Base-by-base conservation (phyloP, 1,284 basidiomycete species). In the Boletellus deceptivus region DNA sequence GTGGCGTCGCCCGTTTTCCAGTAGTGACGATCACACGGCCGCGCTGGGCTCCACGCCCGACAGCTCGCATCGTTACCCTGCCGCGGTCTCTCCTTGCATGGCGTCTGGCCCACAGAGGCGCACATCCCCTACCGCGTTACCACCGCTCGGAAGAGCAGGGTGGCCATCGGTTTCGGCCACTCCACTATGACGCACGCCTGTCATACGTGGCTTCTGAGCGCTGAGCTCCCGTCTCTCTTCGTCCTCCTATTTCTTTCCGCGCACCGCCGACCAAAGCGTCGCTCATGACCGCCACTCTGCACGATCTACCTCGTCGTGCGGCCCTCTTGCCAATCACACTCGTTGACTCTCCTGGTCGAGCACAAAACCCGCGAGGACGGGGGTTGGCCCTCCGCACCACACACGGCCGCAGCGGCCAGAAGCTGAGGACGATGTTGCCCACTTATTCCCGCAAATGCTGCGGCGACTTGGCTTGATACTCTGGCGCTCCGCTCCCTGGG, bases 211-310 rank as follows among this genome's bases (percentile, higher is more conserved):
- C n/a, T 27, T 20, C 44, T 20, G 14, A 42, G 29, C 35, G 31
- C 51, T 48, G 58, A 58, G 58, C 20, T 43, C 20, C 37, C 27
- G 31, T 17, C 57, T 48, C 50, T 43, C 51, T 52, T 48, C 38
- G 20, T 52, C 5, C 46, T 52, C 49, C 50, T 46, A 18, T 54
- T 50, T 59, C 52, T 53, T 48, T 64, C 43, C 50, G 47, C 60
- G 17, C 48, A 16, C 34, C 22, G 48, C 54, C 42, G 31, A 44
- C 17, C 38, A 36, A 4, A 16, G 10, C 16, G 22, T 27, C 16
- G 34, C 57, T 50, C 56, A 46, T 39, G 29, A 42, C n/a, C n/a
- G n/a, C n/a, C n/a, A n/a, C 52, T 43, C 52, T 52, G 40, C 42
- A 52, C 35, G 6, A 27, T 13, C n/a, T 35, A 53, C 41, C 46